Conservation (phyloP, 2,329 filamentous ascomycete genomes). For the Neopestalotiopsis sp. region DNA sequence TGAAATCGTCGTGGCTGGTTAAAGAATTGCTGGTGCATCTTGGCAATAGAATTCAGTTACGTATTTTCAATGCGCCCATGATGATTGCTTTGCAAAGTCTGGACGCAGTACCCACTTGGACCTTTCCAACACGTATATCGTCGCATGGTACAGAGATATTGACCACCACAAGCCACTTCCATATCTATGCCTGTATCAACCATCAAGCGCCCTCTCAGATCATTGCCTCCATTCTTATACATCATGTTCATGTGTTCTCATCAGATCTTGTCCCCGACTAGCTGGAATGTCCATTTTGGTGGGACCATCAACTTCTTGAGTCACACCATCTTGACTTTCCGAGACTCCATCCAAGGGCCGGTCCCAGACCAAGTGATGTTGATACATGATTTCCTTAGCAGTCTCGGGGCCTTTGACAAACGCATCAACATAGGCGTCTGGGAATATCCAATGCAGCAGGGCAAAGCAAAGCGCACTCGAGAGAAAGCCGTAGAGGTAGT, state of each 20-base stretch:
- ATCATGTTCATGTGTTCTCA: neutral
- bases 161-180: accelerated
- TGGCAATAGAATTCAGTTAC: too few relatives aligned
- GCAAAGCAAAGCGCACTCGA: constrained; percentile 38
- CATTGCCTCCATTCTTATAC: neutral
- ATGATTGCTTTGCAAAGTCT: too few relatives aligned
- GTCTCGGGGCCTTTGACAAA: constrained; percentile 34
- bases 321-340: neutral
- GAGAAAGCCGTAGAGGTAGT: constrained; percentile 44
- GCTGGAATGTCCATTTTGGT: neutral
- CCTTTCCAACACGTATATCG: too few relatives aligned
- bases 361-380: constrained; percentile 39
- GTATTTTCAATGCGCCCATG: too few relatives aligned
- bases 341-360: neutral
- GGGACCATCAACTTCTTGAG: neutral
- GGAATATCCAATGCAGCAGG: constrained; percentile 37
- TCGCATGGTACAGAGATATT: too few relatives aligned
- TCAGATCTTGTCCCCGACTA: neutral
- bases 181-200: neutral
- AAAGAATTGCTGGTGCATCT: too few relatives aligned
- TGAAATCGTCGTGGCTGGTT: too few relatives aligned
- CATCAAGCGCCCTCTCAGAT: neutral
- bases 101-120: too few relatives aligned
- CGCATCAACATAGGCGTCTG: constrained; percentile 29
- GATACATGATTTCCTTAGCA: constrained; percentile 32